These are phyloP conservation scores for Sphaerulina vaccinii DNA, from an alignment of 2,329 filamentous ascomycete genomes.

Conservation along the genomic window DNA sequence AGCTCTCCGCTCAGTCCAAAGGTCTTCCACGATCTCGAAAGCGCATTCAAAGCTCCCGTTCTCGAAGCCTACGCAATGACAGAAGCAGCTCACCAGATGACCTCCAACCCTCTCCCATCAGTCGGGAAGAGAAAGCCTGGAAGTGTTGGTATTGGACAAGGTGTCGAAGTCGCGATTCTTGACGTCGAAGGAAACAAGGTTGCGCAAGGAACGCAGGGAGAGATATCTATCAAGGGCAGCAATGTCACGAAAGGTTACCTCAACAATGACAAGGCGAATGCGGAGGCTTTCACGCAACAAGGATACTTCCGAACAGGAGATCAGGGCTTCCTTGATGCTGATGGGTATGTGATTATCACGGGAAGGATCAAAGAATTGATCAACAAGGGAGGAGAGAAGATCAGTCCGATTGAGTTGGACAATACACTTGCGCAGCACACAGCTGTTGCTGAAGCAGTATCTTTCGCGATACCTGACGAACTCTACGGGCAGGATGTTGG, in stretches of 20 bases:
- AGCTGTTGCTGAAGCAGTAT: constrained; percentile 73
- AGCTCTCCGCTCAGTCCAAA: constrained; percentile 81
- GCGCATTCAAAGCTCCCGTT: constrained; percentile 73
- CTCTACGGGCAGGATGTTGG: constrained; percentile 81
- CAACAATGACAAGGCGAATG: constrained; percentile 77
- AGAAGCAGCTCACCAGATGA: constrained; percentile 84
- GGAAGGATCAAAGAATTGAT: constrained; percentile 93
- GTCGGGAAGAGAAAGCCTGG: constrained; percentile 76
- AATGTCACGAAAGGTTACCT: constrained; percentile 85
- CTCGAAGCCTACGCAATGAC: constrained; percentile 93
- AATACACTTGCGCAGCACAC: constrained; percentile 75
- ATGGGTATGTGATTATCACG: constrained; percentile 82
- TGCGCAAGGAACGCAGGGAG: constrained; percentile 67
- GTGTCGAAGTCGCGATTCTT: constrained; percentile 77
- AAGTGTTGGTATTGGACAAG: constrained; percentile 78
- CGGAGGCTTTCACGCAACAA: constrained; percentile 67
- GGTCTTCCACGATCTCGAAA: constrained; percentile 75
- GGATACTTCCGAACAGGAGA: constrained; percentile 88
- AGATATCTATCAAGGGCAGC: constrained; percentile 78
- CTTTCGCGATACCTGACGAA: constrained; percentile 79
- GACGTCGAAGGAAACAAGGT: constrained; percentile 68
- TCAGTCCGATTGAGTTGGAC: constrained; percentile 83
- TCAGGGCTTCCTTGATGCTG: constrained; percentile 75
- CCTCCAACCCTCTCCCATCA: constrained; percentile 57
- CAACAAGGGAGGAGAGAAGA: constrained; percentile 88